Evolutionary conservation across 164 flowering plant species (phyloP).

Genomic region (Stephania japonica): DNA sequence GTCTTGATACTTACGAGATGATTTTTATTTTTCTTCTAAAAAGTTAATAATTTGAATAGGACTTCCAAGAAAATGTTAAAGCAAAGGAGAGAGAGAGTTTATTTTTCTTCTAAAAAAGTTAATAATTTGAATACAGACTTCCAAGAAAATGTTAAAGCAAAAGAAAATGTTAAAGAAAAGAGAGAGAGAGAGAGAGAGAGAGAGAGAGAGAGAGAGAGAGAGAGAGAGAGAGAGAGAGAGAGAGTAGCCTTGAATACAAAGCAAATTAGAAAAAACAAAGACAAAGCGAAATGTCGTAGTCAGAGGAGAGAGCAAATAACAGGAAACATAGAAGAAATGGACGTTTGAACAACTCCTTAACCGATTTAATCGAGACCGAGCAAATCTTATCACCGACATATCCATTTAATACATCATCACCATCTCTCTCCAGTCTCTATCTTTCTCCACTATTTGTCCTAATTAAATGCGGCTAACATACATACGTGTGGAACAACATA

Average conservation of each 20-base stretch:
- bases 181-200: no score
- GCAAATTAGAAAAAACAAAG: background rate
- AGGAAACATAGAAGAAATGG: background rate
- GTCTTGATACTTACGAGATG: no score
- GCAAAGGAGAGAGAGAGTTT: no score
- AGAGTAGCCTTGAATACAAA: background rate
- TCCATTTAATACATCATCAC: background rate
- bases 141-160: no score
- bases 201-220: no score
- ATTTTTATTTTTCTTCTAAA: no score
- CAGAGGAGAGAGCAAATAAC: background rate
- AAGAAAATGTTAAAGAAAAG: no score
- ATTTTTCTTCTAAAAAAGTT: no score
- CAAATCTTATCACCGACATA: background rate
- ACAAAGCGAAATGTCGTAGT: background rate
- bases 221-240: no score
- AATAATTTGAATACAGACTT: no score
- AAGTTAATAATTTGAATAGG: no score
- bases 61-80: no score
- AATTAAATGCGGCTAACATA: background rate
- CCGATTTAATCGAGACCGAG: background rate
- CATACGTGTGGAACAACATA: background rate
- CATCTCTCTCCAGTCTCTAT: background rate
- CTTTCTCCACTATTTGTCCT: background rate
- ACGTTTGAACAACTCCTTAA: background rate